Percentiles rank a stretch among this genome's conserved stretches.
phyloP scores from a whole-genome alignment of 441 rosid species.

The Adansonia grandidieri region DNA sequence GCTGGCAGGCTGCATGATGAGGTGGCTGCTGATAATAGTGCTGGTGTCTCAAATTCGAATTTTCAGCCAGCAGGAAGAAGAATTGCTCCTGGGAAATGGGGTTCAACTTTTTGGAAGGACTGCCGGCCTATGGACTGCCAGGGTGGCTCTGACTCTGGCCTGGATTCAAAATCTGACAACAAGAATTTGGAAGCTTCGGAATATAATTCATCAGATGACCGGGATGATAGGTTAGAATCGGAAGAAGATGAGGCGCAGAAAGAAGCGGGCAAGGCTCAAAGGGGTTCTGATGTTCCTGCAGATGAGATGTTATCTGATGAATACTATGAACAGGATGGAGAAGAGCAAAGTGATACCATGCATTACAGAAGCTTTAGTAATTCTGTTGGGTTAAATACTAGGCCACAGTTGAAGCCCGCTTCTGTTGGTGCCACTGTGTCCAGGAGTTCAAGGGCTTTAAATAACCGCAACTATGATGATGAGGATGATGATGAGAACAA shows the following conservation, averaged over 20 bases:
- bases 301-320: conserved; percentile 99
- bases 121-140: conserved; percentile 80
- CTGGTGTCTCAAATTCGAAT: conserved; percentile 46
- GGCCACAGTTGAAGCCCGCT: conserved; percentile 54
- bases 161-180: conserved; percentile 62
- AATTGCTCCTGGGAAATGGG: conserved; percentile 84
- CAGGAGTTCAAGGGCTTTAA: conserved; percentile 60
- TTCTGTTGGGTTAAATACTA: conserved; percentile 55
- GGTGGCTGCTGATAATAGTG: conserved; percentile 37
- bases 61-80: conserved; percentile 73
- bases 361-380: conserved; percentile 61
- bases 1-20: conserved; percentile 53
- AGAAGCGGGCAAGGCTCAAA: conserved; percentile 54
- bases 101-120: conserved; percentile 95
- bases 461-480: conserved; percentile 38
- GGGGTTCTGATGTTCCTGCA: conserved; percentile 83
- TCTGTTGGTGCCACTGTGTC: conserved; percentile 44
- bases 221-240: conserved; percentile 56
- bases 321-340: conserved; percentile 99
- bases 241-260: conserved; percentile 71
- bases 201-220: conserved; percentile 62
- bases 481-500: conserved; percentile 40
- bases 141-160: conserved; percentile 74
- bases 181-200: conserved; percentile 57
- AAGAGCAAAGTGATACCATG: conserved; percentile 79